Conservation (phyloP, 352 stramenopile genomes). For the Phytopythium montanum region DNA sequence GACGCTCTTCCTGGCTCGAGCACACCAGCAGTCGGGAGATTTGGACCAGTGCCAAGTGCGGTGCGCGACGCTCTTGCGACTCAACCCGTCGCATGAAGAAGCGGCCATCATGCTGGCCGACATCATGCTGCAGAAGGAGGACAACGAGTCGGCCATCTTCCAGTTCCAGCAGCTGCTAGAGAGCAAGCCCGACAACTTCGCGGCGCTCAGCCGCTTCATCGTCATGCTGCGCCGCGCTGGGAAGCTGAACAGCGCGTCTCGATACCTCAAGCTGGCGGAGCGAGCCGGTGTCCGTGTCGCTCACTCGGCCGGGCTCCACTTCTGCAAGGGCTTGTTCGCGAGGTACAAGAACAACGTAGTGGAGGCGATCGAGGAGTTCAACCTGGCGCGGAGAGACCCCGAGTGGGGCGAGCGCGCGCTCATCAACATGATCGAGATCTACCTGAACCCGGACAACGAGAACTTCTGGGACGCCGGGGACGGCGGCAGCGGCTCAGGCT, state of each 20-base stretch:
- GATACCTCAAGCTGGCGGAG: slow-evolving; percentile 86
- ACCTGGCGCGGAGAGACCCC: slow-evolving; percentile 81
- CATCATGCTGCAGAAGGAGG: slow-evolving; percentile 85
- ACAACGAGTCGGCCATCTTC: slow-evolving; percentile 86
- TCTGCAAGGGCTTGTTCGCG: slow-evolving; percentile 89
- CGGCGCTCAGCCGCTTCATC: slow-evolving; percentile 86
- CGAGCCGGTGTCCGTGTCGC: slow-evolving; percentile 54
- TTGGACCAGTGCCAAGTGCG: slow-evolving; percentile 83
- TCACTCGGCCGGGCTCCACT: slow-evolving; percentile 84
- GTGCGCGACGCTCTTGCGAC: slow-evolving; percentile 76
- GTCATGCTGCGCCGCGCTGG: slow-evolving; percentile 83
- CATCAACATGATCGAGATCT: slow-evolving; percentile 94
- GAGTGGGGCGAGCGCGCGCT: slow-evolving; percentile 88
- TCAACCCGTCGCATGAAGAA: slow-evolving; percentile 83
- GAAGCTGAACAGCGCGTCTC: slow-evolving; percentile 61
- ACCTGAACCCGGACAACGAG: slow-evolving; percentile 92
- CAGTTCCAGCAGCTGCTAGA: slow-evolving; percentile 90
- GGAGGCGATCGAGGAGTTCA: slow-evolving; percentile 90
- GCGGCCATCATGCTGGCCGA: slow-evolving; percentile 90
- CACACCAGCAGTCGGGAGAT: slow-evolving; percentile 68
- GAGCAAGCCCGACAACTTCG: slow-evolving; percentile 88
- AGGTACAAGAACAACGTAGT: slow-evolving; percentile 89
- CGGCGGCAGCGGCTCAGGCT: slow-evolving; percentile 11
- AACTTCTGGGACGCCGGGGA: slow-evolving; percentile 85
- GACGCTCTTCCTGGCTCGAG: slow-evolving; percentile 81